phyloP scores from a whole-genome alignment of 2,329 filamentous ascomycete genomes.

The Fusarium sarcochroum region DNA sequence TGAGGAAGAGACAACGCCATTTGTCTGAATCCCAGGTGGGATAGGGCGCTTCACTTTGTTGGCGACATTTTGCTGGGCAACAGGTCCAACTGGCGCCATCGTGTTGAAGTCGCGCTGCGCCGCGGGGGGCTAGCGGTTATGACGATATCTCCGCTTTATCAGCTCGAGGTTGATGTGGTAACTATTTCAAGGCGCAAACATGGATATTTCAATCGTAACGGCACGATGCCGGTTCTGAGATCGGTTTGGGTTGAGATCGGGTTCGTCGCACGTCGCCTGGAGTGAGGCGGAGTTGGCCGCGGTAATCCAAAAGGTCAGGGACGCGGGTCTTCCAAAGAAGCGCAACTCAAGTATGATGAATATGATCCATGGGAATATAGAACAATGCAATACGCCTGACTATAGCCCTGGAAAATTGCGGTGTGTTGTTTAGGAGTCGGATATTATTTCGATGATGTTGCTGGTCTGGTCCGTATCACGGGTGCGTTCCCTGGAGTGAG shows the following conservation, averaged over 20 bases:
- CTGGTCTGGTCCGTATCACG: constrained; percentile 46
- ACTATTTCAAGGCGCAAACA: constrained; percentile 42
- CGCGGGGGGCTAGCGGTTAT: constrained; percentile 38
- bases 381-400: constrained; percentile 3
- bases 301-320: constrained; percentile 19
- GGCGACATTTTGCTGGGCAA: constrained; percentile 59
- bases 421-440: constrained; percentile 25
- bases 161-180: constrained; percentile 25
- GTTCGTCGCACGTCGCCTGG: constrained; percentile 42
- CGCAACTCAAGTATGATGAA: constrained; percentile 30
- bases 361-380: constrained; percentile 28
- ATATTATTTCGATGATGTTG: constrained; percentile 43
- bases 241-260: constrained; percentile 13
- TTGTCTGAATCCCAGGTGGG: constrained; percentile 76
- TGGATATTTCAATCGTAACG: constrained; percentile 36
- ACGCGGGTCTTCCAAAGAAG: constrained; percentile 36
- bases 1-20: constrained; percentile 67
- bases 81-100: constrained; percentile 71
- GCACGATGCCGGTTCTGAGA: constrained; percentile 27
- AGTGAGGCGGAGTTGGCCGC: constrained; percentile 45
- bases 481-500: constrained; percentile 39
- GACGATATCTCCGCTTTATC: constrained; percentile 32
- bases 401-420: constrained; percentile 1
- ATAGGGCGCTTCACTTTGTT: constrained; percentile 78
- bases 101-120: constrained; percentile 50